These are phyloP conservation scores for Parathielavia hyrcaniae DNA, from an alignment of 495 filamentous ascomycete genomes.

Conservation along the genomic window DNA sequence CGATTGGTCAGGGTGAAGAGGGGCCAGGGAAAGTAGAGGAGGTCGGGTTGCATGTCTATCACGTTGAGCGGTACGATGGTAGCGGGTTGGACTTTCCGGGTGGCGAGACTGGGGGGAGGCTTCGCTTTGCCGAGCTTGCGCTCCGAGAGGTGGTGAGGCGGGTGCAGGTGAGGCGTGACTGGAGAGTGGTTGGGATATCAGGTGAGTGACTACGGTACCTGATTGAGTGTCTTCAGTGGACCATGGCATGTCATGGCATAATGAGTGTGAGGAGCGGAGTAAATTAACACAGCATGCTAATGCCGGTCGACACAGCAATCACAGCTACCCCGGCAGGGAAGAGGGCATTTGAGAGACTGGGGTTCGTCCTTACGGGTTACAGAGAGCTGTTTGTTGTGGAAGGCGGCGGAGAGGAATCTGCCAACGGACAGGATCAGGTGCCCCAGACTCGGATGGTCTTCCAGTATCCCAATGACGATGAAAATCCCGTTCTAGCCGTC, in stretches of 20 bases:
- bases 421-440: too few relatives aligned
- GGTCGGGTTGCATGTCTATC: slow-evolving; percentile 35
- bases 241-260: too few relatives aligned
- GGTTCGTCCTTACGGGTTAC: slow-evolving; percentile 30
- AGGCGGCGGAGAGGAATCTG: too few relatives aligned
- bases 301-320: slow-evolving; percentile 19
- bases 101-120: not conserved
- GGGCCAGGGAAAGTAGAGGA: slow-evolving; percentile 18
- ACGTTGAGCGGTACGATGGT: slow-evolving; percentile 29
- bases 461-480: slow-evolving; percentile 18
- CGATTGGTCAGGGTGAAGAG: not conserved
- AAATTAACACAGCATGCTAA: slow-evolving; percentile 2
- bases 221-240: too few relatives aligned
- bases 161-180: slow-evolving; percentile 10
- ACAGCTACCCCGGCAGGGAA: slow-evolving; percentile 29
- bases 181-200: slow-evolving; percentile 30
- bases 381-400: slow-evolving; percentile 24
- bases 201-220: slow-evolving; percentile 26
- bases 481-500: not conserved
- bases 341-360: slow-evolving; percentile 25
- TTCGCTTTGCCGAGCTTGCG: slow-evolving; percentile 24
- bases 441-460: slow-evolving; percentile 14
- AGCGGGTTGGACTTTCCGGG: not conserved
- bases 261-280: too few relatives aligned
- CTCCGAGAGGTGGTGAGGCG: slow-evolving; percentile 22